These are phyloP conservation scores for Fusarium musae DNA, from an alignment of 2,329 filamentous ascomycete species.

Conservation along the genomic window DNA sequence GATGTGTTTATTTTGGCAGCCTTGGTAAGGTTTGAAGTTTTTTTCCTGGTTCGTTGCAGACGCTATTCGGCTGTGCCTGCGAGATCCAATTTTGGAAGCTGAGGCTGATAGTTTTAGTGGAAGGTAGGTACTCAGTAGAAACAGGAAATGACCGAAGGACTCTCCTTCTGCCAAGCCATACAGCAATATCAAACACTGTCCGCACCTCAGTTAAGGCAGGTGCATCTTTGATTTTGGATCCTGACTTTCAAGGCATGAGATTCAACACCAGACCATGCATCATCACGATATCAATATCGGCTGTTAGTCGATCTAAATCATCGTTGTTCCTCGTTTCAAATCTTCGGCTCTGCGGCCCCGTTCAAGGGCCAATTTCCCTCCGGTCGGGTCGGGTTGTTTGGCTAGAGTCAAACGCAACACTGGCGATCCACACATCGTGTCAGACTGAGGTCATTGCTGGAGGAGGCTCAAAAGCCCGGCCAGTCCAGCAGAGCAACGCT, in stretches of 20 bases:
- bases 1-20: not conserved
- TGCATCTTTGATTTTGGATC: not conserved
- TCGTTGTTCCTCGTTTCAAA: constrained; percentile 27
- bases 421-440: constrained; percentile 39
- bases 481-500: constrained; percentile 8
- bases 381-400: constrained; percentile 24
- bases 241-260: not conserved
- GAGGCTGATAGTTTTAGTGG: constrained; percentile 14
- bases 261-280: not conserved
- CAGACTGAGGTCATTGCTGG: constrained; percentile 43
- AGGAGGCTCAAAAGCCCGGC: constrained; percentile 36
- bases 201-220: not conserved
- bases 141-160: constrained; percentile 10
- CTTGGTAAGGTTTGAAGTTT: not conserved
- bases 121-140: constrained; percentile 1
- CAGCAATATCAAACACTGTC: not conserved
- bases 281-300: constrained; percentile 22
- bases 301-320: constrained; percentile 37
- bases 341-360: constrained; percentile 23
- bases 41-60: not conserved
- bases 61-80: not conserved
- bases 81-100: constrained; percentile 4
- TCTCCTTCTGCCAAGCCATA: constrained; percentile 4
- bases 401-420: constrained; percentile 29
- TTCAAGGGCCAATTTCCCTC: constrained; percentile 33